Percentiles rank a stretch among this genome's conserved stretches.
These are phyloP conservation scores for Hypoxylon trugodes DNA, from an alignment of 495 filamentous ascomycete species.

Conservation along the genomic window DNA sequence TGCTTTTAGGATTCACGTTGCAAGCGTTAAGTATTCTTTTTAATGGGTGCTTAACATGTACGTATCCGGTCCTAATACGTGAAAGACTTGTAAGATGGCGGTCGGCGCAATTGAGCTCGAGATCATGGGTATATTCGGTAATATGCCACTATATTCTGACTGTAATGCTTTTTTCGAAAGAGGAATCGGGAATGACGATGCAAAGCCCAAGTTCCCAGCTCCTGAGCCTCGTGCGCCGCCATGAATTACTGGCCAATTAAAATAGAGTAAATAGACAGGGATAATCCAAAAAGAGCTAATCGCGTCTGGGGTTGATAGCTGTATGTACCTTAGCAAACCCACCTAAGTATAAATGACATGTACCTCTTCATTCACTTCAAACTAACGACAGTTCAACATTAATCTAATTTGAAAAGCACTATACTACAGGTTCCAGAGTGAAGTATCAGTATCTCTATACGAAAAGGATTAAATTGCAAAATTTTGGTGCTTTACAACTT, in stretches of 20 bases:
- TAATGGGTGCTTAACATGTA: conserved; percentile 12
- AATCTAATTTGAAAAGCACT: too few relatives aligned
- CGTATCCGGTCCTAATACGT: neutral
- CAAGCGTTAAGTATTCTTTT: conserved; percentile 28
- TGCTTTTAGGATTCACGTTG: conserved; percentile 20
- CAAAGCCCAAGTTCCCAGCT: conserved; percentile 36
- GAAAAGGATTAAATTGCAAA: too few relatives aligned
- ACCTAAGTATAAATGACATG: neutral
- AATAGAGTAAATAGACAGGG: neutral
- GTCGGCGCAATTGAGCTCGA: neutral
- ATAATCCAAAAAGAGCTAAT: conserved; percentile 25
- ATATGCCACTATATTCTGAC: conserved; percentile 20
- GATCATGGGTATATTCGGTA: neutral
- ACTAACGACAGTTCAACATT: too few relatives aligned
- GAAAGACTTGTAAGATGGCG: neutral
- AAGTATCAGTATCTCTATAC: too few relatives aligned
- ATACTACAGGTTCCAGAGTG: too few relatives aligned
- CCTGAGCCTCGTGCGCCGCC: conserved; percentile 40
- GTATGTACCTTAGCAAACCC: conserved; percentile 18
- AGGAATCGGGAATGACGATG: conserved; percentile 26
- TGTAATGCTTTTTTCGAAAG: conserved; percentile 1
- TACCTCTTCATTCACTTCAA: too few relatives aligned
- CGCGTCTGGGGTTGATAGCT: conserved; percentile 20
- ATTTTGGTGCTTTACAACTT: too few relatives aligned
- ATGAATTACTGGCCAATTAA: conserved; percentile 22